These are phyloP conservation scores for Colletotrichum sp. DNA, from an alignment of 2,329 filamentous ascomycete species.

Conservation along the genomic window DNA sequence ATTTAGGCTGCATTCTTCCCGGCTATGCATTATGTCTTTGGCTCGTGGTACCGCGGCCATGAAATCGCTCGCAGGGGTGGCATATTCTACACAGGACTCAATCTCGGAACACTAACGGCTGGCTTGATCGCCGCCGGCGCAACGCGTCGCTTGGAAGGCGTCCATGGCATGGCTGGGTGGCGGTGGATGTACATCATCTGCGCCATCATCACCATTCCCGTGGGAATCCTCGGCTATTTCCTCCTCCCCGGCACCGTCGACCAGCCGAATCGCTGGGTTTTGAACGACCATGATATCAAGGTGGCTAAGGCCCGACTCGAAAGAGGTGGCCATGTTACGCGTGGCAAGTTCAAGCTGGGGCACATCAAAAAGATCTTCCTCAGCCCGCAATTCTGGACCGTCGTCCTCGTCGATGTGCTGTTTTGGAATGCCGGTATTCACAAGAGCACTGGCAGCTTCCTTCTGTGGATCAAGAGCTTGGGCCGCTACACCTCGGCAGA, in stretches of 20 bases:
- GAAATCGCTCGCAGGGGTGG: conserved; percentile 42
- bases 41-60: conserved; percentile 53
- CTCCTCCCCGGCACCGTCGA: conserved; percentile 37
- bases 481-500: conserved; percentile 53
- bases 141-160: conserved; percentile 45
- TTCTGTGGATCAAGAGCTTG: conserved; percentile 44
- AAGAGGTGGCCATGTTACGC: conserved; percentile 44
- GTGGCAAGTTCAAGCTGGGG: conserved; percentile 38
- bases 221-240: conserved; percentile 44
- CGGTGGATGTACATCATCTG: conserved; percentile 53
- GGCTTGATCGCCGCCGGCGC: conserved; percentile 50
- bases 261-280: conserved; percentile 31
- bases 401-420: conserved; percentile 40
- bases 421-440: conserved; percentile 55
- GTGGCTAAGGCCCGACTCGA: conserved; percentile 33
- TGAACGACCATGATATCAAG: conserved; percentile 30
- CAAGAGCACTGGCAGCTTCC: conserved; percentile 36
- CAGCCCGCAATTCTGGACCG: conserved; percentile 43
- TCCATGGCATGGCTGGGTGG: conserved; percentile 45
- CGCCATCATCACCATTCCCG: conserved; percentile 44
- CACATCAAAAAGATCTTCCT: conserved; percentile 37
- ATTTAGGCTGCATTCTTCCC: conserved; percentile 41
- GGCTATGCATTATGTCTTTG: conserved; percentile 42
- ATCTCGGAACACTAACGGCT: conserved; percentile 48
- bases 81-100: conserved; percentile 47